These are phyloP conservation scores for Boletus tylopilopsis DNA, from an alignment of 768 basidiomycete genomes.

Conservation along the genomic window DNA sequence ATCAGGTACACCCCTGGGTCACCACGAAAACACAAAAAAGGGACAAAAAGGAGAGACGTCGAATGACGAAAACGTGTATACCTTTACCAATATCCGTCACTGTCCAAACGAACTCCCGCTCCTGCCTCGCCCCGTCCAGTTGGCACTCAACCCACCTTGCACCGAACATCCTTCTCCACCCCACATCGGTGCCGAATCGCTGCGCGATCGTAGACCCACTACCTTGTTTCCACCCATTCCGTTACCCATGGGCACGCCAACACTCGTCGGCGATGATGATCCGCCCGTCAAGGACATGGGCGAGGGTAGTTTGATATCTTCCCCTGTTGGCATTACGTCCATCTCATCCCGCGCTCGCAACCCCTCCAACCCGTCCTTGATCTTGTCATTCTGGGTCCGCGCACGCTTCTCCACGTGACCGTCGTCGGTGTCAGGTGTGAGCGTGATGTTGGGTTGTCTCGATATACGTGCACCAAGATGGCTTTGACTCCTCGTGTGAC, in stretches of 20 bases:
- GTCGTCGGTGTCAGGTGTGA: slow-evolving; percentile 26
- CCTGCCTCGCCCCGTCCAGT: slow-evolving; percentile 26
- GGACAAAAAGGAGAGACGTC: slow-evolving; percentile 18
- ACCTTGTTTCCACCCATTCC: slow-evolving; percentile 14
- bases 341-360: slow-evolving; percentile 21
- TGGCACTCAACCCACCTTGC: slow-evolving; percentile 26
- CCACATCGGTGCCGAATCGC: slow-evolving; percentile 26
- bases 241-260: slow-evolving; percentile 5
- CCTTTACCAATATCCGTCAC: slow-evolving; percentile 5
- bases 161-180: slow-evolving; percentile 15
- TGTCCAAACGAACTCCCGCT: slow-evolving; percentile 26
- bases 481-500: slow-evolving; percentile 26
- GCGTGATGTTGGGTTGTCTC: slow-evolving; percentile 28
- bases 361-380: slow-evolving; percentile 4
- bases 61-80: slow-evolving; percentile 20
- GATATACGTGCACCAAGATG: slow-evolving; percentile 21
- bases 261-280: slow-evolving; percentile 9
- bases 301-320: slow-evolving; percentile 18
- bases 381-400: slow-evolving; percentile 13
- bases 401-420: slow-evolving; percentile 26
- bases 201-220: slow-evolving; percentile 20
- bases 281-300: slow-evolving; percentile 20
- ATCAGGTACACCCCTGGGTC: neutral
- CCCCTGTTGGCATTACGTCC: slow-evolving; percentile 17
- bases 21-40: neutral